Percentiles rank a stretch among this genome's conserved stretches.
phyloP scores from a whole-genome alignment of 345 rosid genomes.

The Citropsis articulata region DNA sequence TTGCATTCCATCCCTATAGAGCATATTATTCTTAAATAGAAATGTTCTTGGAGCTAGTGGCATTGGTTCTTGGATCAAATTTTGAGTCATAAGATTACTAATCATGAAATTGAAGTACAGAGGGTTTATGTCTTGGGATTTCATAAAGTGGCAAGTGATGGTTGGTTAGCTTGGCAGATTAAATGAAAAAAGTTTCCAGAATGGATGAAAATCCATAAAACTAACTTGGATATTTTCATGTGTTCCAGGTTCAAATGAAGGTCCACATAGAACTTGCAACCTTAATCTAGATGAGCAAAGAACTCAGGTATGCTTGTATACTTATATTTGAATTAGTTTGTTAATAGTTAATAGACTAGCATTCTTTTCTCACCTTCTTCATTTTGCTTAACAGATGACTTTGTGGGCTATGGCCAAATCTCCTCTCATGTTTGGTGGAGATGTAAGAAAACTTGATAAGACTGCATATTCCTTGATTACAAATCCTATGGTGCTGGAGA shows the following conservation, averaged over 20 bases:
- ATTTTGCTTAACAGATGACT: conserved; percentile 60
- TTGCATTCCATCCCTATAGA: not conserved
- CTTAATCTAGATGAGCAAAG: conserved; percentile 67
- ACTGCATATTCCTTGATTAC: conserved; percentile 62
- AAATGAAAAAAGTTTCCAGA: not conserved
- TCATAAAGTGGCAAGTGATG: not conserved
- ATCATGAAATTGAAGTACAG: not conserved
- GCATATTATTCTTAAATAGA: not conserved
- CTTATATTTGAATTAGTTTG: not conserved
- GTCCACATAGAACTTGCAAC: conserved; percentile 71
- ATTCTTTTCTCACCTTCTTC: conserved; percentile 3
- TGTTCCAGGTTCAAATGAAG: conserved; percentile 57
- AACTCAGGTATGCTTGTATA: conserved; percentile 56
- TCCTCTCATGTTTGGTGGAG: conserved; percentile 96
- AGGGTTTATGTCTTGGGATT: not conserved
- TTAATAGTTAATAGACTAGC: not conserved
- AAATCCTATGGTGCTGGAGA: conserved; percentile 65
- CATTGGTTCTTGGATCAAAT: not conserved
- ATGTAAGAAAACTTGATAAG: conserved; percentile 65
- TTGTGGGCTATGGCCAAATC: conserved; percentile 94
- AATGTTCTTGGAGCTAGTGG: not conserved
- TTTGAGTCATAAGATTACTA: not conserved
- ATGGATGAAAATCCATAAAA: not conserved
- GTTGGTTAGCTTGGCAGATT: not conserved
- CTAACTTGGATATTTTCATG: conserved; percentile 19